A percentile compares a stretch with the other conserved stretches of the same genome.
Conservation (phyloP, 139 green algal genomes). For the Auxenochlorella protothecoides region DNA sequence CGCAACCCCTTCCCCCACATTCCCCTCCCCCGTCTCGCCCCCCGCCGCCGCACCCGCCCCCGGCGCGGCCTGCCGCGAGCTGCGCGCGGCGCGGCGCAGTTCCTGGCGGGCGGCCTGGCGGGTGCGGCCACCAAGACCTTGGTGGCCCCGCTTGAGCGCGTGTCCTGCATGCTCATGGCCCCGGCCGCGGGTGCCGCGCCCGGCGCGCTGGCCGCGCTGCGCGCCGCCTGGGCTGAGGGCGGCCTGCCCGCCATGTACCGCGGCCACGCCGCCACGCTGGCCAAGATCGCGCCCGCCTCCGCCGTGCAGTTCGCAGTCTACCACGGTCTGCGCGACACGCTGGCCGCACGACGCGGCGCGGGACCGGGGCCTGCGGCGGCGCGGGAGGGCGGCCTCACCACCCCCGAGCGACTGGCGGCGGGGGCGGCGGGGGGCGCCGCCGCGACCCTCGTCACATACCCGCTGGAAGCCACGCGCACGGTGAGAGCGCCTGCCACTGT, state of each 20-base stretch:
- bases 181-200: not conserved
- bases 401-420: conserved; percentile 10
- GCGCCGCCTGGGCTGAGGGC: conserved; percentile 3
- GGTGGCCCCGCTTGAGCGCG: conserved; percentile 17
- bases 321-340: conserved; percentile 10
- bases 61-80: too few species aligned
- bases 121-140: conserved; percentile 21
- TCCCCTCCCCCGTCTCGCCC: too few species aligned
- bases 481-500: not conserved
- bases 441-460: conserved; percentile 4
- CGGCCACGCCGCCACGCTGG: conserved; percentile 14
- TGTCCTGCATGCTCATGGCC: conserved; percentile 20
- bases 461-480: conserved; percentile 12
- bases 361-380: not conserved
- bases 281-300: conserved; percentile 12
- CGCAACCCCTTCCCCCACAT: too few species aligned
- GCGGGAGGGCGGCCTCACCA: not conserved
- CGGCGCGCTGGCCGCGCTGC: not conserved
- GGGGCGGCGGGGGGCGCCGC: conserved; percentile 17
- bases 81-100: not conserved
- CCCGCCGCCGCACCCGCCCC: too few species aligned
- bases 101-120: conserved; percentile 17
- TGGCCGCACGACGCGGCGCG: not conserved
- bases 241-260: conserved; percentile 7
- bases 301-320: conserved; percentile 23